Conservation (phyloP, 2,329 filamentous ascomycete genomes). For the Colletotrichum sp. region DNA sequence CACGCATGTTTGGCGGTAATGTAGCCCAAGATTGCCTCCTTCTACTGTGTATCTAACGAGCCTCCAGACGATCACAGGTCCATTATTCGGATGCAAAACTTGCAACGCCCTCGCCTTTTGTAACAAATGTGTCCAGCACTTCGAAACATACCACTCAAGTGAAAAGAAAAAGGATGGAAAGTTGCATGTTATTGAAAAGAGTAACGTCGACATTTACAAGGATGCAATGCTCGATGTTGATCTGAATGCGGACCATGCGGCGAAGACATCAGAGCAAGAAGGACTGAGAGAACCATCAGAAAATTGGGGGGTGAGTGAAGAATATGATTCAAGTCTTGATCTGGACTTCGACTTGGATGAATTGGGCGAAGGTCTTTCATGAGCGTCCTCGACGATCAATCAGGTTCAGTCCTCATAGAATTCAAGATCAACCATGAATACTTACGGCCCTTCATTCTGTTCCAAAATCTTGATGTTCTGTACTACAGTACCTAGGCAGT, state of each 20-base stretch:
- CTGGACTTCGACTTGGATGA: background rate
- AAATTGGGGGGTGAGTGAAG: background rate
- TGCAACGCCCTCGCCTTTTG: background rate
- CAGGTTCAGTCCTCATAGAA: accelerated
- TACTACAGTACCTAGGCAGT: background rate
- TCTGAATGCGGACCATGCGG: background rate
- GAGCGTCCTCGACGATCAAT: background rate
- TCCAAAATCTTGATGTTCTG: background rate
- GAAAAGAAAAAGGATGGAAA: background rate
- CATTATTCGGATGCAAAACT: background rate
- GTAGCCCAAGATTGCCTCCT: background rate
- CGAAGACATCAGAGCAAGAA: background rate
- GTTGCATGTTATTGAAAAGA: background rate
- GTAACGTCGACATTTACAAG: accelerated
- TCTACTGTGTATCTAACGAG: background rate
- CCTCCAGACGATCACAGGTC: background rate
- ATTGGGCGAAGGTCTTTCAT: background rate
- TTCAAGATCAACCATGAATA: background rate
- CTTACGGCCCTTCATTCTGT: background rate
- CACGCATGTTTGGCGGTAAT: background rate
- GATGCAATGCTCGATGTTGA: background rate
- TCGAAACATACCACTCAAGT: background rate
- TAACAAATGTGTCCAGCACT: background rate
- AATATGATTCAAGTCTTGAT: background rate
- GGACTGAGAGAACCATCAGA: background rate